Evolutionary conservation across 148 eudicot genomes (phyloP), one percentile per base, ranked within the genome.

Genomic region (Chenopodium formosanum): DNA sequence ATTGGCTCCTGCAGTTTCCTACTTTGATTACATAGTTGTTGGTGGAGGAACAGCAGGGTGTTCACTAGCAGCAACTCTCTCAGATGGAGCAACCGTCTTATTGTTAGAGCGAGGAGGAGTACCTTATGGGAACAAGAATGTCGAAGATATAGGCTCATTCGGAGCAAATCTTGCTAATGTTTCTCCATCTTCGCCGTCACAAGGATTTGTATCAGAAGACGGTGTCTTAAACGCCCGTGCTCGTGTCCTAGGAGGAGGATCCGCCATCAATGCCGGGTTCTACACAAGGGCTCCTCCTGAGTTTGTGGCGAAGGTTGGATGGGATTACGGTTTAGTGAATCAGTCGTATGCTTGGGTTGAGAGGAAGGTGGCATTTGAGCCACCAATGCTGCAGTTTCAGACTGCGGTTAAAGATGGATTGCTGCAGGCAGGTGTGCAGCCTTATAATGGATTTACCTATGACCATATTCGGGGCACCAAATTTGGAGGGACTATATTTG

Each of bases 1-100:
- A 65, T 14, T 70, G 34, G 95, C 98, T 5, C 90, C 94, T 9
- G 75, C 86, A 9, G 78, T 80, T 7, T 62, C 69, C 2, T 84
- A 79, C 85, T 92, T 87, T 71, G 97, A 93, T 78, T 95, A 95
- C 92, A 95, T 95, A 48, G 76, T 95, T 13, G 63, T 95, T n/a
- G 98, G 98, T 1, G 98, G 97, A 4, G 99, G 99, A 73, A 92
- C 99, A 11, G 86, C 94, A 1, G 97, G 99, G 52, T 95, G 97
- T 47, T 75, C 94, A 4, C 82, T 95, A 56, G 90, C 97, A 0
- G 93, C 99, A 11, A 93, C 97, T 4, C 92, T 95, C 22, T 93
- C 99, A 0, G 56, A 81, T 63, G 74, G 85, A 0, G 87, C 91
- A 53, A 91, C 77, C 1, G 97, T 93, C 6, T 74, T 93, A 13